These are phyloP conservation scores for Suillus subluteus DNA, from an alignment of 768 basidiomycete genomes.

Conservation along the genomic window DNA sequence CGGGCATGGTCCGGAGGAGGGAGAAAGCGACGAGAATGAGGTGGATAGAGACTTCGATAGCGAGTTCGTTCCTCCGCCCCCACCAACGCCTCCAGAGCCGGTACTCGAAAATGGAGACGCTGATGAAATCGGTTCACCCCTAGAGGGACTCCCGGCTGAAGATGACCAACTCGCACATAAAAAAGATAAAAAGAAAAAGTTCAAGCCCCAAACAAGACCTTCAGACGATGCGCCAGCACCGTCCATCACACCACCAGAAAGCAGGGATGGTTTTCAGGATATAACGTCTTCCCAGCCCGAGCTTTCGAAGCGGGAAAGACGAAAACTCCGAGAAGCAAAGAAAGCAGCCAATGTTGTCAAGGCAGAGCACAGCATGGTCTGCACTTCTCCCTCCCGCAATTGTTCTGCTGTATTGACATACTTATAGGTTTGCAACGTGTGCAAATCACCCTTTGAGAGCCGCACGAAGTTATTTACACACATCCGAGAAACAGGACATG, in stretches of 20 bases:
- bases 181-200: constrained; percentile 17
- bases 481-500: constrained; percentile 73
- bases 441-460: constrained; percentile 62
- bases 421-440: constrained; percentile 65
- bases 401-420: constrained; percentile 14
- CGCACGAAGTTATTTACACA: constrained; percentile 79
- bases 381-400: constrained; percentile 9
- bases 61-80: constrained; percentile 16
- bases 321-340: constrained; percentile 76
- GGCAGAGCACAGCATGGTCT: constrained; percentile 13
- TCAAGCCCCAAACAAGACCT: constrained; percentile 11
- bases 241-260: neutral
- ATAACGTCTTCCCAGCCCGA: constrained; percentile 22
- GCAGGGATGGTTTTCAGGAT: constrained; percentile 4
- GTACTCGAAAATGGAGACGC: constrained; percentile 5
- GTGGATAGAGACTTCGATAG: constrained; percentile 10
- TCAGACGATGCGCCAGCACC: neutral
- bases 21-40: constrained; percentile 26
- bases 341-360: constrained; percentile 42
- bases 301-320: constrained; percentile 79
- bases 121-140: constrained; percentile 6
- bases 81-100: constrained; percentile 15
- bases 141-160: constrained; percentile 10
- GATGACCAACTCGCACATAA: constrained; percentile 3
- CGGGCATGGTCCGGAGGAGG: constrained; percentile 47